These are phyloP conservation scores for Pleurotus eryngii DNA, from an alignment of 768 basidiomycete genomes.

Conservation along the genomic window DNA sequence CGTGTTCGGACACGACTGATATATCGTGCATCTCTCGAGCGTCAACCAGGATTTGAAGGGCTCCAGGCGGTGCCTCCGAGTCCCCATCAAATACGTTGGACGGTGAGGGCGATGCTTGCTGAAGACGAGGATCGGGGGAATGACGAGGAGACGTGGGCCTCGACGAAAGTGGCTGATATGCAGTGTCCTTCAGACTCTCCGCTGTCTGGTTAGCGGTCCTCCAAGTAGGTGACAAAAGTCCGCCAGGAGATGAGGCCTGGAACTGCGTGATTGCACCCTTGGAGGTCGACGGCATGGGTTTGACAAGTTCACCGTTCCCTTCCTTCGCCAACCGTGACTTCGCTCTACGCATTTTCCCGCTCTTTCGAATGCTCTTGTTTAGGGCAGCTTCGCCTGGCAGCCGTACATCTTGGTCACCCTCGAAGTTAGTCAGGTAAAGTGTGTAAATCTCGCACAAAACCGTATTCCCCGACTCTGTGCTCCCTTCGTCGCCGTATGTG, in stretches of 20 bases:
- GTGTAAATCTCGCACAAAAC: constrained; percentile 46
- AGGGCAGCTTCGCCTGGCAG: constrained; percentile 56
- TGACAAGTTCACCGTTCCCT: neutral
- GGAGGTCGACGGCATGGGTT: neutral
- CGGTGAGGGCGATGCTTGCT: neutral
- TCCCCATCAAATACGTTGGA: neutral
- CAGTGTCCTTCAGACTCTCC: neutral
- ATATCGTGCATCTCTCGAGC: constrained; percentile 59
- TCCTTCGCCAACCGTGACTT: constrained; percentile 11
- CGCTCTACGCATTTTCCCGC: constrained; percentile 58
- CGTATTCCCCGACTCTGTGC: constrained; percentile 9
- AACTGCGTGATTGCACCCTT: no score
- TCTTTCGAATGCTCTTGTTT: constrained; percentile 49
- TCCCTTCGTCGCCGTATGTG: constrained; percentile 29
- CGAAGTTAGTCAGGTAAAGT: constrained; percentile 73
- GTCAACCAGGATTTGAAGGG: constrained; percentile 35
- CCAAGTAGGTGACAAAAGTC: neutral
- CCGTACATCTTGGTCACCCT: constrained; percentile 64
- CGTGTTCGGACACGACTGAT: constrained; percentile 55
- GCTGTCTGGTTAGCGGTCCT: neutral
- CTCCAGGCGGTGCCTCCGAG: neutral
- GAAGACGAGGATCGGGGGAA: neutral
- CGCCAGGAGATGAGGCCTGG: neutral
- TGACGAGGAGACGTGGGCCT: neutral
- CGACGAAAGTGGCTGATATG: neutral